Evolutionary conservation across 139 green algal genomes (phyloP).

Genomic region (Gonium pectorale): DNA sequence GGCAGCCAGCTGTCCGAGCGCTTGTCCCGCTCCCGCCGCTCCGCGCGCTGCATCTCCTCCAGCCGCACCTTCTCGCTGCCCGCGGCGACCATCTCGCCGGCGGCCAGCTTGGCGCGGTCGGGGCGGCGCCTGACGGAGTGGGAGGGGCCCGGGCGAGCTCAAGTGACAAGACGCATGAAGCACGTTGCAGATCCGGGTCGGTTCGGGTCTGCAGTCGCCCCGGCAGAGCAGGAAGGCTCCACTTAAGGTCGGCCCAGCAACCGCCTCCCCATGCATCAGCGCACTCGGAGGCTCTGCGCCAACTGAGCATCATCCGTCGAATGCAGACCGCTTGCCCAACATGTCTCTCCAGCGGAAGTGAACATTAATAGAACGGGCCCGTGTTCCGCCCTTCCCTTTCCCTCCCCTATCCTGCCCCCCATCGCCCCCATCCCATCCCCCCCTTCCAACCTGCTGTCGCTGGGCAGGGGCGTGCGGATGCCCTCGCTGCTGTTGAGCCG

Average conservation of each 20-base stretch:
- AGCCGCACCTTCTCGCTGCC: conserved; percentile 81
- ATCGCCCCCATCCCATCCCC: not conserved
- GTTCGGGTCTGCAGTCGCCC: no score
- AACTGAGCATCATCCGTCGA: no score
- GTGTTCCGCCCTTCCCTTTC: not conserved
- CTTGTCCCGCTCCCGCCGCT: conserved; percentile 76
- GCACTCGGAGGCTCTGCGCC: no score
- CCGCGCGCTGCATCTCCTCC: conserved; percentile 85
- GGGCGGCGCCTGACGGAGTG: conserved; percentile 80
- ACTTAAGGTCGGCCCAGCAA: no score
- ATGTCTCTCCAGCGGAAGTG: no score
- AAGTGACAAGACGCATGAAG: no score
- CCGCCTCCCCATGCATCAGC: no score
- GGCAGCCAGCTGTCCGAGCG: conserved; percentile 74
- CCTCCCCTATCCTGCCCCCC: not conserved
- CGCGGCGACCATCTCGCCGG: conserved; percentile 63
- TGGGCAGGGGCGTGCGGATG: conserved; percentile 76
- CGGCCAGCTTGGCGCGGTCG: conserved; percentile 70
- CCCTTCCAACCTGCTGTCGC: conserved; percentile 87
- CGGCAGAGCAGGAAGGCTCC: no score
- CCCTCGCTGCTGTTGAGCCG: conserved; percentile 78
- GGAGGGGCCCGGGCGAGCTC: no score
- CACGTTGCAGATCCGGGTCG: no score
- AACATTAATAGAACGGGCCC: no score
- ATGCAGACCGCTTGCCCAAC: no score